These are phyloP conservation scores for Saccharomycopsis schoenii DNA, from an alignment of 805 yeast species.

Conservation along the genomic window DNA sequence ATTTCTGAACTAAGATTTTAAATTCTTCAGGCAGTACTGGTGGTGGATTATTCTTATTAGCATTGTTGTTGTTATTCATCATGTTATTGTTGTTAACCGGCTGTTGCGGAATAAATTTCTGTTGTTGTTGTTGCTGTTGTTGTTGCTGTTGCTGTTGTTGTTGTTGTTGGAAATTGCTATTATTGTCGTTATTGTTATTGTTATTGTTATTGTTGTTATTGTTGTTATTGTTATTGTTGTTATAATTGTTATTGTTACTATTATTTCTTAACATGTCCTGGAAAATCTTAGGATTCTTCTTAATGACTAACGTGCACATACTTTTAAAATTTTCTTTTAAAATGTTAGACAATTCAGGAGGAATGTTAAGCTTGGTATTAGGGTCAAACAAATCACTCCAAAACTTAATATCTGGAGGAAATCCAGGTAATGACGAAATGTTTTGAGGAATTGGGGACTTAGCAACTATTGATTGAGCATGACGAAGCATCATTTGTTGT, in stretches of 20 bases:
- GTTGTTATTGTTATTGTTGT: neutral
- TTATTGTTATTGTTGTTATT: slow-evolving; percentile 1
- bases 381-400: slow-evolving; percentile 58
- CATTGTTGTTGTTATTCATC: neutral
- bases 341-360: slow-evolving; percentile 27
- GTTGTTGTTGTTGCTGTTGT: slow-evolving; percentile 6
- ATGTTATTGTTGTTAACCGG: neutral
- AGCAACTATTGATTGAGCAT: slow-evolving; percentile 17
- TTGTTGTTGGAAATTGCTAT: slow-evolving; percentile 1
- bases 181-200: slow-evolving; percentile 1
- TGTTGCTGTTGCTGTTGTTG: neutral
- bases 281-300: slow-evolving; percentile 7
- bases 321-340: slow-evolving; percentile 9
- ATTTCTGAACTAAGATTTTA: slow-evolving; percentile 1
- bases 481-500: slow-evolving; percentile 10
- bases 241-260: neutral
- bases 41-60: neutral
- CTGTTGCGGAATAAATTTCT: slow-evolving; percentile 3
- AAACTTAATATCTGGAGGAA: slow-evolving; percentile 53
- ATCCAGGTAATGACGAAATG: slow-evolving; percentile 46
- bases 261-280: slow-evolving; percentile 5
- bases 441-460: slow-evolving; percentile 39
- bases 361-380: slow-evolving; percentile 39
- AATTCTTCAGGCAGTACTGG: slow-evolving; percentile 5
- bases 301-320: slow-evolving; percentile 6